Evolutionary conservation across 441 rosid genomes (phyloP), one percentile per base, ranked within the genome.

Genomic region (Flueggea neowawraea): DNA sequence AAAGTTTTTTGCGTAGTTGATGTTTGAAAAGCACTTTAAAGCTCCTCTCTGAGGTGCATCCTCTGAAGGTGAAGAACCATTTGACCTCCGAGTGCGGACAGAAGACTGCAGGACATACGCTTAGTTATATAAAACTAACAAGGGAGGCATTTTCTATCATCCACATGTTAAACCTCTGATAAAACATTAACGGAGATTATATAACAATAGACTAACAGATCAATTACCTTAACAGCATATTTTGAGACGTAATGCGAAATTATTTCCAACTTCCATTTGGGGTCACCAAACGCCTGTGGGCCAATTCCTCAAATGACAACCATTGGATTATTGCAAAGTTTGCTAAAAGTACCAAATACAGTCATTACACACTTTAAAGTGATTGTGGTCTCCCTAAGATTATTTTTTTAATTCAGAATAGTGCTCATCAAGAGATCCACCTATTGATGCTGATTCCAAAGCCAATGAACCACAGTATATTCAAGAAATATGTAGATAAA

Each of bases 191-290:
- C 16, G 4, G 1, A 36, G 16, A 47, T 41, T 15, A n/a, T 13
- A 58, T 44, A 14, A 15, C 36, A 52, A 7, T 7, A 36, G 49
- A 16, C 33, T 58, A 31, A 58, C 15, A 39, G 41, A 5, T 17
- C n/a, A 65, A 65, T 67, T 65, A 87, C 96, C 90, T 83, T 89
- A 22, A 86, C 63, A 48, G 67, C 72, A 73, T 89, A 94, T 72
- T 89, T 94, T 17, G 59, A 60, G 41, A 91, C 75, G 58, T 84
- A 91, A 71, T 77, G 94, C 73, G 81, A 67, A 50, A 91, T 72
- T 43, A 94, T 73, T 75, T 83, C 95, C 63, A 84, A 76, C 79
- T 94, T 94, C 99, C 94, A 87, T 67, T 80, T 91, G 54, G 94
- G 88, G 58, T 89, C 80, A 31, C 71, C 63, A 58, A 91, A 89